phyloP scores from a whole-genome alignment of 2,329 filamentous ascomycete species.

The Nigrospora osmanthi region DNA sequence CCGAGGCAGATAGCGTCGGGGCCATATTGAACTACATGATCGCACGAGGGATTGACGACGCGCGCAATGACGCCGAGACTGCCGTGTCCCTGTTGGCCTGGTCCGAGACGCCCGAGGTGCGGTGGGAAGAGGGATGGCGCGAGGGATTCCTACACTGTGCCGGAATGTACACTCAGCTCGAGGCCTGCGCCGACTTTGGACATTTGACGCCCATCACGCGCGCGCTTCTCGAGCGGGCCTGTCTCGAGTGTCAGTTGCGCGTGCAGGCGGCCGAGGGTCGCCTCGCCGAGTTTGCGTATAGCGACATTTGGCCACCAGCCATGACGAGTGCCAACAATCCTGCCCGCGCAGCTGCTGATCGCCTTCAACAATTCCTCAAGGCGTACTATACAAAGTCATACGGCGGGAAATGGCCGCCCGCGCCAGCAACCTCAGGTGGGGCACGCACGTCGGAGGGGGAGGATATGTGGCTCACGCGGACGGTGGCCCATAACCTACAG shows the following conservation, averaged over 20 bases:
- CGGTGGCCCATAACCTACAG: constrained; percentile 48
- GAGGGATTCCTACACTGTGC: constrained; percentile 61
- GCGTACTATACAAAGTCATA: constrained; percentile 48
- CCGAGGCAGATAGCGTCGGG: constrained; percentile 46
- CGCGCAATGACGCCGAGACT: constrained; percentile 49
- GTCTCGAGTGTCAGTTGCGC: constrained; percentile 52
- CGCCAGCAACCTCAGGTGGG: constrained; percentile 4
- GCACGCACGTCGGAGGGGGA: constrained; percentile 25
- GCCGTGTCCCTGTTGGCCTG: constrained; percentile 58
- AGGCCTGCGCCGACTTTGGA: constrained; percentile 46
- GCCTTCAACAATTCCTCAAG: constrained; percentile 52
- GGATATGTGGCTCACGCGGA: constrained; percentile 54
- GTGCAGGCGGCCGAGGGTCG: constrained; percentile 56
- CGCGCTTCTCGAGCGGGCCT: constrained; percentile 53
- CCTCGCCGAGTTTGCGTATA: constrained; percentile 51
- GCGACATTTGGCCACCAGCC: constrained; percentile 49
- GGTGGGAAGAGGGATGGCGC: constrained; percentile 59
- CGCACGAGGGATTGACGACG: constrained; percentile 53
- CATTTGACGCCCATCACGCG: constrained; percentile 53
- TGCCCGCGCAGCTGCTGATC: constrained; percentile 47
- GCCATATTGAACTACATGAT: constrained; percentile 55
- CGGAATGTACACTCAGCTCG: constrained; percentile 52
- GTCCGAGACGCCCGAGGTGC: constrained; percentile 53
- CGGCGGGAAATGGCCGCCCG: constrained; percentile 53
- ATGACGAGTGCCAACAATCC: constrained; percentile 23